These are phyloP conservation scores for Amaranthus hypochondriacus DNA, from an alignment of 148 eudicot genomes.

Conservation along the genomic window DNA sequence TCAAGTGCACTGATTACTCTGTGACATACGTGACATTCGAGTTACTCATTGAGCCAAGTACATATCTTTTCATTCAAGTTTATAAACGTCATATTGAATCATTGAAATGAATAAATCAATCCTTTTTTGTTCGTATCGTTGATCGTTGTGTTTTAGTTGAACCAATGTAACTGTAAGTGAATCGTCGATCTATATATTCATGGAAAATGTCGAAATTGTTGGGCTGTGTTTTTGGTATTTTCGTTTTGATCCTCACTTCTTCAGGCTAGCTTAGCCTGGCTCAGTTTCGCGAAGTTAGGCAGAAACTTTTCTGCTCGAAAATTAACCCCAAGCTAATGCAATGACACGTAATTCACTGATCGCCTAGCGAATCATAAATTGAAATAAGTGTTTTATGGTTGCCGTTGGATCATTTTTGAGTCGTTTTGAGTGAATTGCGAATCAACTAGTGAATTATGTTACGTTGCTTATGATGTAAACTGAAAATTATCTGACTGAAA, in stretches of 20 bases:
- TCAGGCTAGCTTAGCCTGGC: too few species aligned
- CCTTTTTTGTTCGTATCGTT: background rate
- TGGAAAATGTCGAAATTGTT: conserved; percentile 9
- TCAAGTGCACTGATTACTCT: conserved; percentile 26
- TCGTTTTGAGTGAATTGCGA: too few species aligned
- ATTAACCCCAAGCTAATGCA: too few species aligned
- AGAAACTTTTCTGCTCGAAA: too few species aligned
- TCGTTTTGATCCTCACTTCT: background rate
- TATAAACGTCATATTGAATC: background rate
- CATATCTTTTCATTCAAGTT: conserved; percentile 21
- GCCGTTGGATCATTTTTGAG: too few species aligned
- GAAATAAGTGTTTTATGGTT: too few species aligned
- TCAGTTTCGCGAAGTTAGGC: too few species aligned
- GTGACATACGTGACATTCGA: conserved; percentile 14
- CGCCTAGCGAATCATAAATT: too few species aligned
- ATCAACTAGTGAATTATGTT: too few species aligned
- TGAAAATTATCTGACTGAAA: background rate
- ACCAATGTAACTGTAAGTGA: conserved; percentile 1
- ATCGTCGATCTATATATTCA: conserved; percentile 2
- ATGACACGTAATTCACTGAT: too few species aligned
- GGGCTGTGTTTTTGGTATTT: background rate
- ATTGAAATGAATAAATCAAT: conserved; percentile 12
- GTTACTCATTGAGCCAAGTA: conserved; percentile 20
- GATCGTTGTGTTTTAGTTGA: background rate
- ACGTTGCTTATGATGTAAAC: too few species aligned